Base-by-base conservation (phyloP, 345 rosid species). In the Citrus trifoliata region DNA sequence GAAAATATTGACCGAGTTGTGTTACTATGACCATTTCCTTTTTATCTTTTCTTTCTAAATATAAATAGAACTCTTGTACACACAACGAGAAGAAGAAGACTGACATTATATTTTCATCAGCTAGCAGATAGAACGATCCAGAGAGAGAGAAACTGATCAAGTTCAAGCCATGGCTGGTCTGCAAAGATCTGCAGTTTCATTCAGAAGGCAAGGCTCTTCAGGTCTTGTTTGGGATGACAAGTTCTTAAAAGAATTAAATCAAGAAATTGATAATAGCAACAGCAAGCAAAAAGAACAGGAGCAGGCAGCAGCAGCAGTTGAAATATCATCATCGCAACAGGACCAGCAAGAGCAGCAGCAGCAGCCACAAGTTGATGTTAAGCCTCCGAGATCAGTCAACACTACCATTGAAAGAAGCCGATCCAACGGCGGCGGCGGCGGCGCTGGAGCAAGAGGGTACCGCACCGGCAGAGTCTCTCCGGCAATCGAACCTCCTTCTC, bases 121-220 rank as follows among this genome's bases (percentile, higher is more conserved):
- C 51, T 46, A 12, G 51, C 51, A 13, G 51, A 46, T 0, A 10
- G 60, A 51, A 28, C 53, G 61, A 28, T 70, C 74, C 40, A 38
- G 0, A 2, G 46, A 48, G 75, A 59, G 24, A 62, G 48, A 62
- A 55, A 61, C 28, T 46, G 51, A 46, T 46, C 51, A 46, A 46
- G 51, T 46, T 46, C 18, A 71, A 74, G 78, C 85, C 78, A 96
- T 96, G 99, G 97, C 83, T 8, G 98, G 93, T 59, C 86, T 96
- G 82, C 98, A 92, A 78, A 89, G 99, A 91, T 96, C 99, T 76
- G 89, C 87, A 7, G 84, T 89, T 19, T 96, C 99, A 1, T 96
- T 96, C 67, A 85, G 99, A 55, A 88, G 99, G 56, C 98, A 94
- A 48, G 99, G 99, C 33, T 96, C 98, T 40, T 96, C 98, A 3